Percentiles rank a stretch among this genome's conserved stretches.
Evolutionary conservation across 352 stramenopile species (phyloP).

Genomic region (Pythium insidiosum): DNA sequence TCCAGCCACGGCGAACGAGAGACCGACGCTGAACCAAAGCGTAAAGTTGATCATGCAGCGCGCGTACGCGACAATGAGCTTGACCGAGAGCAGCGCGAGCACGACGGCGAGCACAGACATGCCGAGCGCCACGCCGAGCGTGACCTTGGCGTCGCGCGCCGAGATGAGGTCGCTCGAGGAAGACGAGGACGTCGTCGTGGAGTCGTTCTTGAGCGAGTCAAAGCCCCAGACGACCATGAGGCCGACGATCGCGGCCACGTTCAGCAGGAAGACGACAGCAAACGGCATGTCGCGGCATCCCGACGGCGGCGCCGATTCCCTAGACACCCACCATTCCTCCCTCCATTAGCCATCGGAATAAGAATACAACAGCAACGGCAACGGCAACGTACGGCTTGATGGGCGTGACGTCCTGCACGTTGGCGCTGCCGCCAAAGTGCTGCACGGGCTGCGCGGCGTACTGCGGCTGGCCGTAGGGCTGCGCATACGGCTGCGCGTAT

Average conservation of each 20-base stretch:
- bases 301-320: constrained; percentile 17
- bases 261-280: constrained; percentile 66
- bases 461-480: constrained; percentile 1
- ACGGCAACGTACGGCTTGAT: no score
- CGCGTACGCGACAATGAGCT: constrained; percentile 74
- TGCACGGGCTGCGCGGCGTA: constrained; percentile 20
- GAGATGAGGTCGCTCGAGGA: constrained; percentile 6
- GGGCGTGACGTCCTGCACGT: constrained; percentile 37
- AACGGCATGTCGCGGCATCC: constrained; percentile 76
- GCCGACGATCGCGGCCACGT: constrained; percentile 66
- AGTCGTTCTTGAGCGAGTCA: constrained; percentile 39
- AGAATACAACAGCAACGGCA: no score
- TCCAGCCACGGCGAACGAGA: constrained; percentile 51
- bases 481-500: no score
- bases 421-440: constrained; percentile 15
- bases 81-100: constrained; percentile 56
- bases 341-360: no score
- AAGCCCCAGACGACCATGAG: constrained; percentile 61
- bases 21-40: constrained; percentile 80
- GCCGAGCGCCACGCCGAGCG: constrained; percentile 39
- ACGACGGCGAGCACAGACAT: constrained; percentile 57
- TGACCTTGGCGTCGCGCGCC: constrained; percentile 23
- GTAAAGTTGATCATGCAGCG: constrained; percentile 80
- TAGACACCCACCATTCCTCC: no score
- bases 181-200: constrained; percentile 22